A percentile compares a stretch with the other conserved stretches of the same genome.
Evolutionary conservation across 495 filamentous ascomycete species (phyloP).

Genomic region (Neurospora sp.): DNA sequence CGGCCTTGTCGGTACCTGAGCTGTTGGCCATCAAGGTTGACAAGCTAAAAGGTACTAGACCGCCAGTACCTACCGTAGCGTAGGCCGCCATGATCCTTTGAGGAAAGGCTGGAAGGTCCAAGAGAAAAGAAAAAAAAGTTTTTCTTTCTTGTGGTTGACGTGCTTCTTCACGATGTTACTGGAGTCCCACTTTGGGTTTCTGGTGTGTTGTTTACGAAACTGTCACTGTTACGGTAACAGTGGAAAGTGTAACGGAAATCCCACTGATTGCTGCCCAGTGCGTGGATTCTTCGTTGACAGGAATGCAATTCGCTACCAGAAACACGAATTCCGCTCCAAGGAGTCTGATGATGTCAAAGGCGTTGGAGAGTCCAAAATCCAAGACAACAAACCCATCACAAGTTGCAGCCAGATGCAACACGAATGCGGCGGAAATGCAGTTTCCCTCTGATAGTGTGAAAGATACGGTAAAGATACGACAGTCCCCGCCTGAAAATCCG

Average conservation of each 20-base stretch:
- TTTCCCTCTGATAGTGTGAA: not conserved
- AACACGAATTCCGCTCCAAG: not conserved
- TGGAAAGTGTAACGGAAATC: not conserved
- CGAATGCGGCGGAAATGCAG: not conserved
- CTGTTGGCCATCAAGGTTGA: not conserved
- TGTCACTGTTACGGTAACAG: not conserved
- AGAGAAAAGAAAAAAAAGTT: not conserved
- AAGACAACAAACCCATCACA: not conserved
- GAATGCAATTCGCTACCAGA: not conserved
- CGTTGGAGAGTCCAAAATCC: not conserved
- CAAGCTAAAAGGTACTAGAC: not conserved
- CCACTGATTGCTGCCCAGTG: not conserved
- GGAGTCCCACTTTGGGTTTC: not conserved
- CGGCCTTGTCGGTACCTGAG: not conserved
- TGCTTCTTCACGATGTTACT: not conserved
- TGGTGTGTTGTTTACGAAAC: not conserved
- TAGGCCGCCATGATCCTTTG: not conserved
- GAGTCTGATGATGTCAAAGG: not conserved
- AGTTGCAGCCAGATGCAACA: not conserved
- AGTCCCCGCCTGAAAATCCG: not conserved
- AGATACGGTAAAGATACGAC: not conserved
- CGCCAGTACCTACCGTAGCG: not conserved
- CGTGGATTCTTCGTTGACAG: not conserved
- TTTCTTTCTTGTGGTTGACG: not conserved
- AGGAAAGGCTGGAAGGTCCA: not conserved